Percentiles rank a stretch among this genome's conserved stretches.
Evolutionary conservation across 1,284 basidiomycete genomes (phyloP).

Genomic region (Pseudozyma sp.): DNA sequence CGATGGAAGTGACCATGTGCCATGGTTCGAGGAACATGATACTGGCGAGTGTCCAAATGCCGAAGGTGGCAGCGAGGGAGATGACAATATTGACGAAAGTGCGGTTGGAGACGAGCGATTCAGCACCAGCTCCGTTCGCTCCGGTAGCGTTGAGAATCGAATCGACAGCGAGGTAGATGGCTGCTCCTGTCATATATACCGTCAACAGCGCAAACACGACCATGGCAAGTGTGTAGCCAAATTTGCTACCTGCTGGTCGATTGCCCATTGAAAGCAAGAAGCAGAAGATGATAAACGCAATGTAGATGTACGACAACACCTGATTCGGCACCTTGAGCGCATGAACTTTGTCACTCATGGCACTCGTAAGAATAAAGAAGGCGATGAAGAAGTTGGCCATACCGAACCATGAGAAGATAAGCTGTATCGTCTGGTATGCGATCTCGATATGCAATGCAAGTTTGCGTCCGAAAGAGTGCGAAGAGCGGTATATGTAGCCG

Average conservation of each 20-base stretch:
- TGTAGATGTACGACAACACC: slow-evolving; percentile 65
- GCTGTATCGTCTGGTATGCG: slow-evolving; percentile 64
- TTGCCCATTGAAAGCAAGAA: slow-evolving; percentile 68
- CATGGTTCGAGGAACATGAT: slow-evolving; percentile 66
- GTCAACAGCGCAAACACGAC: slow-evolving; percentile 64
- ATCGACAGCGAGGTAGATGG: slow-evolving; percentile 59
- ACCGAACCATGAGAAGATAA: slow-evolving; percentile 66
- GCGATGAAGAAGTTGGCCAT: slow-evolving; percentile 63
- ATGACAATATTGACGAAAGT: slow-evolving; percentile 66
- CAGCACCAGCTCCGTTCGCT: slow-evolving; percentile 28
- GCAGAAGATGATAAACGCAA: slow-evolving; percentile 67
- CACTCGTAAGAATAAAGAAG: slow-evolving; percentile 62
- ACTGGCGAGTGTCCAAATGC: slow-evolving; percentile 63
- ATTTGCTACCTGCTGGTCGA: slow-evolving; percentile 63
- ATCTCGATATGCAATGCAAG: slow-evolving; percentile 65
- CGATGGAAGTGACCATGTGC: slow-evolving; percentile 66
- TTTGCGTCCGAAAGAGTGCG: slow-evolving; percentile 62
- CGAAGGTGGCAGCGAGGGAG: slow-evolving; percentile 65
- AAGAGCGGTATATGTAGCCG: slow-evolving; percentile 66
- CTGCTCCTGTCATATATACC: slow-evolving; percentile 64
- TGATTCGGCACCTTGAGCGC: slow-evolving; percentile 59
- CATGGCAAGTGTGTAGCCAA: slow-evolving; percentile 64
- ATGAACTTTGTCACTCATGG: slow-evolving; percentile 54
- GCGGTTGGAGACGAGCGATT: slow-evolving; percentile 47
- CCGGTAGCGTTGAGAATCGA: slow-evolving; percentile 52